Percentiles rank a stretch among this genome's conserved stretches.
phyloP scores from a whole-genome alignment of 305 asterid genomes.

The Coffea humblotiana region DNA sequence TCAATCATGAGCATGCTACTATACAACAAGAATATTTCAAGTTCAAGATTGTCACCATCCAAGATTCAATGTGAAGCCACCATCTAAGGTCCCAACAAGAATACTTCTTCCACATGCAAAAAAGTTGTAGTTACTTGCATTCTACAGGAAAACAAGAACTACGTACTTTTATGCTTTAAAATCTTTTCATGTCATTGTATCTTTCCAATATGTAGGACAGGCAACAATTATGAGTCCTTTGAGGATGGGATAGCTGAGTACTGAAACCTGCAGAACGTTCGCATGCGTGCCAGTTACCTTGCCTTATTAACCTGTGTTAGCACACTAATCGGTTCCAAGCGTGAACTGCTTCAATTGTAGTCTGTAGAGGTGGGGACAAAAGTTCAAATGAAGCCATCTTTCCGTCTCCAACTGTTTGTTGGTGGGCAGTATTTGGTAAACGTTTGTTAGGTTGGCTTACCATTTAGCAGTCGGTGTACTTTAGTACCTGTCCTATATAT shows the following conservation, averaged over 20 bases:
- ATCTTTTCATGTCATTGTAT: neutral
- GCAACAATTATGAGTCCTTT: neutral
- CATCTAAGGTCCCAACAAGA: too few species aligned
- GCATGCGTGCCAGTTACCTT: neutral
- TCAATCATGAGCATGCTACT: neutral
- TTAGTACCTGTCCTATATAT: neutral
- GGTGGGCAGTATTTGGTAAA: neutral
- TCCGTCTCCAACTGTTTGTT: neutral
- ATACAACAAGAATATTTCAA: neutral
- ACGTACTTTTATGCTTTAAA: neutral
- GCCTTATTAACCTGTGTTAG: neutral
- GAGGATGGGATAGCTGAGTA: neutral
- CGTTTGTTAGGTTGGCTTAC: constrained; percentile 19
- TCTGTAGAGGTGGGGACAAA: constrained; percentile 44
- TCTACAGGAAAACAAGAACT: neutral
- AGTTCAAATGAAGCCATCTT: constrained; percentile 51
- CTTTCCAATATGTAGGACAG: neutral
- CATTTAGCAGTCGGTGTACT: neutral
- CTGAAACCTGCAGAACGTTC: neutral
- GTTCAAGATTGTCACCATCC: constrained; percentile 7
- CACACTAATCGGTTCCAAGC: constrained; percentile 31
- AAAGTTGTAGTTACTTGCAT: neutral
- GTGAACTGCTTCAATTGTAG: constrained; percentile 23
- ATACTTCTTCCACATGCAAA: neutral
- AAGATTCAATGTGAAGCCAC: constrained; percentile 12